Evolutionary conservation across 2,329 filamentous ascomycete species (phyloP), one percentile per base, ranked within the genome.

Genomic region (Diaporthe australafricana): DNA sequence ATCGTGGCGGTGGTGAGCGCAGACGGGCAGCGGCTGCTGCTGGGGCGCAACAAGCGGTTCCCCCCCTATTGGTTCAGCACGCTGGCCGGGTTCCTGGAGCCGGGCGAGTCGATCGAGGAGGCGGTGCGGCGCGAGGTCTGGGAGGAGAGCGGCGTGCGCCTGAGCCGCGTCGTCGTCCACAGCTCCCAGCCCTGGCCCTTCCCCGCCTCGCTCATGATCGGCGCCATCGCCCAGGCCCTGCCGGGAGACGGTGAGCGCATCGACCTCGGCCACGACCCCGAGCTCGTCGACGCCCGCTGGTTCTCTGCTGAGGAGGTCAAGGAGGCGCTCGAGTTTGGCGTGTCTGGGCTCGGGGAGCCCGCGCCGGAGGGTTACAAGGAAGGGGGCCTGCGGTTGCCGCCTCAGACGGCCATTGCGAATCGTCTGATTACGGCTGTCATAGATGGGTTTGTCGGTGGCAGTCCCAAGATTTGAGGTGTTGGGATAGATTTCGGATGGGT

Each of bases 1-100:
- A 99, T 99, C 83, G 95, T 97, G 84, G 96, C 95, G 0, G 92
- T 98, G 14, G 89, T 98, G 40, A 97, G 93, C 68, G 87, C 91
- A 65, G 94, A 97, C 76, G 93, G 93, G 63, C 88, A 91, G 75
- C 90, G 90, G 73, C 84, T 98, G 48, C 89, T 99, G 9, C 91
- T 99, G 0, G 96, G 96, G 47, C 91, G 96, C 17, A 91, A 94
- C 78, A 93, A 93, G 82, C 89, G 94, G 68, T 99, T 92, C 88
- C 96, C 96, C 1, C 86, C 89, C 1, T 80, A 93, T 80, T 98
- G 93, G 94, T 98, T 96, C 86, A 94, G 91, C 77, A 97, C 95
- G 0, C 90, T 99, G 14, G 94, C 94, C 2, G 94, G 94, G 0
- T 97, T 97, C 82, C 89, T 95, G 71, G 94, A 97, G 82, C 94